Evolutionary conservation across 2,329 filamentous ascomycete species (phyloP).

Genomic region (Albifimbria verrucaria): DNA sequence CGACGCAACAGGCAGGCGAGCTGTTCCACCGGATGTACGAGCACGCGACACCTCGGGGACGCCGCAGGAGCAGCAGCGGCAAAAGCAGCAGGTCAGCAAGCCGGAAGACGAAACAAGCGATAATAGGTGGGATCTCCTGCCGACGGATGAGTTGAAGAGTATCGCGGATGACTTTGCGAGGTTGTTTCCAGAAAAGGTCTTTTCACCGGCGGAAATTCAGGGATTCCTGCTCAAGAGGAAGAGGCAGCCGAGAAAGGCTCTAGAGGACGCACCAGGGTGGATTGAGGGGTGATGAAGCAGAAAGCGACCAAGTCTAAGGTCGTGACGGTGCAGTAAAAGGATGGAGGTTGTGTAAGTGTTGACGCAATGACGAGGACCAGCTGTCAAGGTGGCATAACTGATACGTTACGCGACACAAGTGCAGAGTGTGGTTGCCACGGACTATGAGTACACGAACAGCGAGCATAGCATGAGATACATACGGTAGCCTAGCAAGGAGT

Average conservation of each 20-base stretch:
- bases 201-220: constrained; percentile 62
- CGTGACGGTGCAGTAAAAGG: constrained; percentile 41
- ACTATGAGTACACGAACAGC: too few species aligned
- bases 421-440: too few species aligned
- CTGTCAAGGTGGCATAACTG: background rate
- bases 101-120: constrained; percentile 4
- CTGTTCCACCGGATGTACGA: constrained; percentile 61
- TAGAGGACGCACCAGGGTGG: constrained; percentile 52
- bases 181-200: constrained; percentile 47
- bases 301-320: constrained; percentile 49
- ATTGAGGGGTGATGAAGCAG: constrained; percentile 48
- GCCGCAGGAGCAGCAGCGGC: background rate
- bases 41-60: background rate
- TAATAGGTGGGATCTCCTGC: constrained; percentile 27
- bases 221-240: constrained; percentile 63
- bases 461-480: too few species aligned
- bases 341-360: background rate
- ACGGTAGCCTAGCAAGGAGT: too few species aligned
- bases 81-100: constrained; percentile 8
- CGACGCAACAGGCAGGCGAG: constrained; percentile 52
- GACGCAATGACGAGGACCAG: too few species aligned
- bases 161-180: constrained; percentile 49
- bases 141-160: constrained; percentile 35
- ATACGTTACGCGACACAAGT: background rate
- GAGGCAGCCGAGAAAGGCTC: constrained; percentile 52